Base-by-base conservation (phyloP, 495 filamentous ascomycete species). In the Amphirosellinia nigrospora region DNA sequence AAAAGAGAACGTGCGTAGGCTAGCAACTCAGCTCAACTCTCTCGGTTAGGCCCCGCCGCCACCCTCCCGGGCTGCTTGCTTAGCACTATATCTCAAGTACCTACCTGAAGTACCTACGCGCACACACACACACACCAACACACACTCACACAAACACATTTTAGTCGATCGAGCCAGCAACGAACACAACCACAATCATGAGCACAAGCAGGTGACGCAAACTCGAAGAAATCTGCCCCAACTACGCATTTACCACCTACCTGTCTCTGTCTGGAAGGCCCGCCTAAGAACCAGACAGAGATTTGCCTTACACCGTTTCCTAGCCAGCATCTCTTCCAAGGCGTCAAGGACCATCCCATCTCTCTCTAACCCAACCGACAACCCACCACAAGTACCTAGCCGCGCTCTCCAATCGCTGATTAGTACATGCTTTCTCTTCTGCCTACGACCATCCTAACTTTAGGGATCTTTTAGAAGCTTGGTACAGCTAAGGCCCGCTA, bases 21-120 rank as follows among this genome's bases (percentile, higher is more conserved):
- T 21, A 4, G 55, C 30, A 58, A 58, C 55, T 36, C 55, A 58
- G 55, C 55, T 58, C 15, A n/a, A n/a, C n/a, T 5, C 28, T 58
- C 50, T 38, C 55, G 55, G 55, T 23, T 36, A 58, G 55, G 30
- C 55, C 55, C 55, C 55, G 30, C 32, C 55, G 55, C 55, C 55
- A 58, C 55, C 30, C 30, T n/a, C 30, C 6, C 32, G 5, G 55
- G 53, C 34, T 39, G 2, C 56, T 60, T 39, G 36, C 21, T 23
- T 21, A 61, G 11, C 9, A 36, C 19, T n/a, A n/a, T n/a, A n/a
- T n/a, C n/a, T n/a, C n/a, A n/a, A n/a, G 15, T 16, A 41, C 56
- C 32, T 41, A 39, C 32, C 23, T 32, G 19, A 13, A 53, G 23
- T 13, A 60, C 30, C 23, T 30, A 56, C n/a, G n/a, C n/a, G n/a